A percentile compares a stretch with the other conserved stretches of the same genome.
phyloP scores from a whole-genome alignment of 2,329 filamentous ascomycete genomes.

The Microdochium trichocladiopsis region DNA sequence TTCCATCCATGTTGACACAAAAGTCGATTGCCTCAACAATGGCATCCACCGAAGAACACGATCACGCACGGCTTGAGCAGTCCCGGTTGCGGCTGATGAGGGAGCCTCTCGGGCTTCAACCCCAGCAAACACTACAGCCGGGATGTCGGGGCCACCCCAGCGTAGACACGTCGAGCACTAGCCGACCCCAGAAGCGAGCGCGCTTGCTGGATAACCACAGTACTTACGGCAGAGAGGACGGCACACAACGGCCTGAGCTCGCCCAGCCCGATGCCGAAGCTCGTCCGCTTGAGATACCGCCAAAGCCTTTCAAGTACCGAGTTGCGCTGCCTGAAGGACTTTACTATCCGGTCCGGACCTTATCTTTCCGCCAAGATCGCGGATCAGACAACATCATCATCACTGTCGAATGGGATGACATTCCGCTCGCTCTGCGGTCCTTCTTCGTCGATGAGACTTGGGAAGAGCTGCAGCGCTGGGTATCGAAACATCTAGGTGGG shows the following conservation, averaged over 20 bases:
- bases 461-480: too few species aligned
- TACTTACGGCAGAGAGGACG: too few species aligned
- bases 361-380: not conserved
- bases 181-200: too few species aligned
- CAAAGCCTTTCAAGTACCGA: not conserved
- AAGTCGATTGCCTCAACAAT: too few species aligned
- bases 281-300: not conserved
- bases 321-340: not conserved
- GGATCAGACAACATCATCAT: not conserved
- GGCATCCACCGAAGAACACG: not conserved
- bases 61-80: not conserved
- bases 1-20: too few species aligned
- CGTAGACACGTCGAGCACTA: not conserved
- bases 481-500: too few species aligned
- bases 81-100: not conserved
- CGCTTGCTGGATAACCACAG: too few species aligned
- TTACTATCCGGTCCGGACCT: not conserved
- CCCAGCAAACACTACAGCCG: not conserved
- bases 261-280: not conserved
- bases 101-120: not conserved
- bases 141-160: not conserved
- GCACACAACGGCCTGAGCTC: not conserved
- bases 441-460: too few species aligned
- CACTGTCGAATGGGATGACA: too few species aligned
- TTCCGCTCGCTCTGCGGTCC: too few species aligned